phyloP scores from a whole-genome alignment of 768 basidiomycete genomes.

The Mycena epipterygia region DNA sequence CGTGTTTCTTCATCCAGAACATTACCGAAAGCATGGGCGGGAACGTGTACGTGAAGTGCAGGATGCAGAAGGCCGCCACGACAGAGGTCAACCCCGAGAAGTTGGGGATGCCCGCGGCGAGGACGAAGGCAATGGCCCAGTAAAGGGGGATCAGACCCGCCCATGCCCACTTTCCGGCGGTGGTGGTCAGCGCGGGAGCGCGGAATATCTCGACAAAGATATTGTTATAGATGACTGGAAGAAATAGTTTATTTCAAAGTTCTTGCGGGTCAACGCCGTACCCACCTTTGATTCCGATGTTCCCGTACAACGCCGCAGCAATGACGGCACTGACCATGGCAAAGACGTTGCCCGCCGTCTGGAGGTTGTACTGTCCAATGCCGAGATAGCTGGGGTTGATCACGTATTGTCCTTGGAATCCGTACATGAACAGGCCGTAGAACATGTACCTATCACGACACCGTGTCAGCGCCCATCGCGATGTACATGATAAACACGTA shows the following conservation, averaged over 20 bases:
- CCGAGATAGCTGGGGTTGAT: constrained; percentile 24
- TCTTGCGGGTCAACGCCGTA: neutral
- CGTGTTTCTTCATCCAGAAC: constrained; percentile 20
- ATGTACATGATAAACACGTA: neutral
- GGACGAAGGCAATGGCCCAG: constrained; percentile 21
- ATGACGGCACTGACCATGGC: constrained; percentile 23
- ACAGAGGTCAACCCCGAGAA: constrained; percentile 16
- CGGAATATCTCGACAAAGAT: constrained; percentile 18
- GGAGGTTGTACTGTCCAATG: constrained; percentile 12
- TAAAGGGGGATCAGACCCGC: constrained; percentile 15
- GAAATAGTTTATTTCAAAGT: constrained; percentile 1
- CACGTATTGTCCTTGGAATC: constrained; percentile 17
- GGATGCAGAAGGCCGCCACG: constrained; percentile 20
- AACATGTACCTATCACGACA: constrained; percentile 16
- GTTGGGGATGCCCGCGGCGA: constrained; percentile 19
- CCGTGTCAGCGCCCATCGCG: neutral
- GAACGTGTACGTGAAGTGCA: constrained; percentile 25
- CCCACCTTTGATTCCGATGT: constrained; percentile 23
- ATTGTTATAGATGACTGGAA: constrained; percentile 17
- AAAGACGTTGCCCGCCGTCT: constrained; percentile 20
- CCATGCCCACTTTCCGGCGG: constrained; percentile 10
- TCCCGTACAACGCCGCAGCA: constrained; percentile 17
- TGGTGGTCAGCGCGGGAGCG: constrained; percentile 8
- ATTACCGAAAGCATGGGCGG: constrained; percentile 9
- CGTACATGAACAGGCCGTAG: constrained; percentile 23